Evolutionary conservation across 129 eudicot species (phyloP).

Genomic region (Erigeron canadensis): DNA sequence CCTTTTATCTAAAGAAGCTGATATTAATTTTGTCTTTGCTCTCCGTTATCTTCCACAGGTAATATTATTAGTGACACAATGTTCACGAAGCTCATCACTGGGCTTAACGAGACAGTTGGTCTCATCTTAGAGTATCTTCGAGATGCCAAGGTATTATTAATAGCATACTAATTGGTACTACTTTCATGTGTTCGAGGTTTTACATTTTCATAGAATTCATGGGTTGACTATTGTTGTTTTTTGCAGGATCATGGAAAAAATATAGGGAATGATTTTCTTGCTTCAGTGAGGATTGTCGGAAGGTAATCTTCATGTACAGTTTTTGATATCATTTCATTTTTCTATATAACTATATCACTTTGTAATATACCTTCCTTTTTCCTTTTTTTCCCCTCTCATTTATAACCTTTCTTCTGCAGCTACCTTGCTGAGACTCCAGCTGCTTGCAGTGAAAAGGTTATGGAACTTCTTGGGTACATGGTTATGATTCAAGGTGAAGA

Average conservation of each 20-base stretch:
- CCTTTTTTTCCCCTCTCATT: neutral
- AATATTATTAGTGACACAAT: slow-evolving; percentile 55
- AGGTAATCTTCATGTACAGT: slow-evolving; percentile 42
- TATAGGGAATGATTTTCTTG: slow-evolving; percentile 92
- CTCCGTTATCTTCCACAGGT: slow-evolving; percentile 33
- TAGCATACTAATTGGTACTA: neutral
- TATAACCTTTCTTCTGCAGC: slow-evolving; percentile 34
- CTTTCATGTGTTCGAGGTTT: neutral
- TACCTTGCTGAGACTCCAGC: slow-evolving; percentile 88
- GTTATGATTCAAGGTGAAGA: slow-evolving; percentile 80
- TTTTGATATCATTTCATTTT: neutral
- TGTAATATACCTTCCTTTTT: neutral
- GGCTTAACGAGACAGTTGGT: slow-evolving; percentile 81
- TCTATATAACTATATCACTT: neutral
- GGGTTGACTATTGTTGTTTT: slow-evolving; percentile 12
- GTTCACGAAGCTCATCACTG: slow-evolving; percentile 63
- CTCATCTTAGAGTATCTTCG: slow-evolving; percentile 81
- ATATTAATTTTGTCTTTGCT: slow-evolving; percentile 7
- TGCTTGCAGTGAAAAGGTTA: slow-evolving; percentile 73
- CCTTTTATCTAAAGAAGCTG: neutral
- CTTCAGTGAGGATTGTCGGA: slow-evolving; percentile 82
- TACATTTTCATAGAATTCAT: slow-evolving; percentile 2
- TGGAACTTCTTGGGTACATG: slow-evolving; percentile 74
- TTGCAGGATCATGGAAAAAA: slow-evolving; percentile 70
- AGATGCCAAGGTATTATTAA: slow-evolving; percentile 72